These are phyloP conservation scores for Cyanodermella asteris DNA, from an alignment of 2,329 filamentous ascomycete genomes.

Conservation along the genomic window DNA sequence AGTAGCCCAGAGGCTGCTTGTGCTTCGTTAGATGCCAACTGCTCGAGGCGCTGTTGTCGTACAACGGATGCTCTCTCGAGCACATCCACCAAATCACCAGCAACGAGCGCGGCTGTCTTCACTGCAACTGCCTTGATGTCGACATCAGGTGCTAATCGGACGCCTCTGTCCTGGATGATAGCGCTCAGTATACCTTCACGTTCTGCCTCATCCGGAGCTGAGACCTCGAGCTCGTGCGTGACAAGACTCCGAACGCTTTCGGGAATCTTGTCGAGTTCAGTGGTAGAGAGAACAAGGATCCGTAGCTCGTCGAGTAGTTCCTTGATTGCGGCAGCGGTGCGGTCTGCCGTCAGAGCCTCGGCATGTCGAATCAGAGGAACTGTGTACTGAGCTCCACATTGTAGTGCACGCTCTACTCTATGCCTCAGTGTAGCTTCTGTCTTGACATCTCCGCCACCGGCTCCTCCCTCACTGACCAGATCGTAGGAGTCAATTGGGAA, in stretches of 20 bases:
- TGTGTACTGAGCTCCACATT: constrained; percentile 66
- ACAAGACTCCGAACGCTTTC: constrained; percentile 79
- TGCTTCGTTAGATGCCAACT: constrained; percentile 21
- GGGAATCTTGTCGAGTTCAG: constrained; percentile 82
- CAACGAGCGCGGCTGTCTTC: constrained; percentile 88
- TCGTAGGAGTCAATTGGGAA: constrained; percentile 85
- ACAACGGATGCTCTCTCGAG: constrained; percentile 74
- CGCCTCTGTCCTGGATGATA: constrained; percentile 52
- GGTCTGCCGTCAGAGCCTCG: constrained; percentile 74
- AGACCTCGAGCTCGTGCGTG: constrained; percentile 87
- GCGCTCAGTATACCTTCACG: constrained; percentile 67
- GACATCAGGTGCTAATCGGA: constrained; percentile 62
- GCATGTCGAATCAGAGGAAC: constrained; percentile 73
- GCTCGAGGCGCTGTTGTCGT: constrained; percentile 51
- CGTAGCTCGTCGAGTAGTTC: constrained; percentile 61
- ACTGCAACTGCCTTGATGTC: constrained; percentile 70
- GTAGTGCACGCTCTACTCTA: constrained; percentile 68
- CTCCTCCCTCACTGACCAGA: constrained; percentile 74
- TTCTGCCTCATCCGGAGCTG: constrained; percentile 77
- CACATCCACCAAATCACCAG: constrained; percentile 83
- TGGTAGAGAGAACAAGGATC: constrained; percentile 81
- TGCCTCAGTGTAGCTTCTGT: constrained; percentile 79
- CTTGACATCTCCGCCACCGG: constrained; percentile 75
- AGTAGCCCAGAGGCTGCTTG: constrained; percentile 11
- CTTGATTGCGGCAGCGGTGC: constrained; percentile 67